Evolutionary conservation across 106 monocot species (phyloP), one percentile per base, ranked within the genome.

Genomic region (Acorus gramineus): DNA sequence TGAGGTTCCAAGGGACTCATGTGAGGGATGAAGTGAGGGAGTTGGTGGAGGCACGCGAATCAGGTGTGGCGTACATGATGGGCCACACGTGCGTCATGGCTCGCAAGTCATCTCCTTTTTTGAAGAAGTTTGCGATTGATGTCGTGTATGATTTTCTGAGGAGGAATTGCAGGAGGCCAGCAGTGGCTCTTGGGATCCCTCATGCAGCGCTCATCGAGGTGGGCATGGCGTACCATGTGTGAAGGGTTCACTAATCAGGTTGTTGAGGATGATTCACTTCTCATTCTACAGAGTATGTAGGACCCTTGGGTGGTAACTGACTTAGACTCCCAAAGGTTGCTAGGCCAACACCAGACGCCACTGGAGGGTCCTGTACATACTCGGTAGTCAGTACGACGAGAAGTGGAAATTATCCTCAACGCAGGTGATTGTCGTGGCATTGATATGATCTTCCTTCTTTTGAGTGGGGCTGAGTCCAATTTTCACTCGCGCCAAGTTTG

Each of bases 41-140:
- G 14, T 61, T 93, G 59, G 4, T 64, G 44, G 84, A 83, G 64
- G 80, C 85, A 62, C 76, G 67, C 71, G 85, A 93, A 50, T 47
- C 73, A 6, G 93, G 93, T 10, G 67, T 86, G 52, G 76, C 89
- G 2, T 89, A 93, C 70, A 80, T 93, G 83, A 85, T 86, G 54
- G 93, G 82, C 4, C 76, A 85, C 56, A 89, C 85, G 2, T 46
- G 47, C 60, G 78, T 89, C 28, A 6, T 57, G 4, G 81, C 89
- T 52, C 76, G 55, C 14, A 78, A 85, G 44, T 57, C 71, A 0
- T 82, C 93, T 3, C 48, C 80, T 0, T 69, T 76, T 3, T 9
- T 85, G 12, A 77, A 85, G 78, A 89, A 83, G 82, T 42, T 80
- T 10, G 74, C 55, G 1, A 70, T 89, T 42, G 65, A 89, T 65